Percentiles rank a stretch among this genome's conserved stretches.
Evolutionary conservation across 83 land plant species (phyloP).

Genomic region (Picea abies): DNA sequence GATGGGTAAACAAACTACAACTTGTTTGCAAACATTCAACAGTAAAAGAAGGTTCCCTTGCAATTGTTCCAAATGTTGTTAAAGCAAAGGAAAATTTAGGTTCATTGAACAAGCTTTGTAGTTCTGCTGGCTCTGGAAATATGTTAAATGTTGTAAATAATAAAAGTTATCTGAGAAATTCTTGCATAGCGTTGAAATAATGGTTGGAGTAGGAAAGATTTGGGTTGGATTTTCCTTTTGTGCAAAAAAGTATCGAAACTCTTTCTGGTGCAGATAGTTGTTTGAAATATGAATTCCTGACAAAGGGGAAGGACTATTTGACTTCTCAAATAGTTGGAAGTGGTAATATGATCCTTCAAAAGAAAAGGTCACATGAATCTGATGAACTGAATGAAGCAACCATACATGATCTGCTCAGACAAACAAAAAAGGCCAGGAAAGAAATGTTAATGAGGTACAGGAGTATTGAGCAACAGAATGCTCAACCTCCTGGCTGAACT

Average conservation of each 20-base stretch:
- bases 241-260: conserved; percentile 66
- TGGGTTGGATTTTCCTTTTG: conserved; percentile 82
- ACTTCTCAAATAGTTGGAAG: conserved; percentile 41
- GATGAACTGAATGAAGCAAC: conserved; percentile 21
- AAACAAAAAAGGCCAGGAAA: conserved; percentile 1
- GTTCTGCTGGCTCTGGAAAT: conserved; percentile 27
- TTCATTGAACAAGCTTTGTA: conserved; percentile 36
- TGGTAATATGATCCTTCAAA: conserved; percentile 37
- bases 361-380: conserved; percentile 14
- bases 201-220: conserved; percentile 83
- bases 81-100: conserved; percentile 5
- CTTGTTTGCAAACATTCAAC: conserved; percentile 45
- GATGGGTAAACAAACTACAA: conserved; percentile 28
- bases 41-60: not conserved
- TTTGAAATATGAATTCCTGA: not conserved
- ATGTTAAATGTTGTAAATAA: conserved; percentile 18
- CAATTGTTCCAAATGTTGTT: not conserved
- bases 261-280: conserved; percentile 26
- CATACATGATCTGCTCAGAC: too few relatives aligned
- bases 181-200: conserved; percentile 32
- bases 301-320: conserved; percentile 20
- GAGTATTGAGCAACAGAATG: conserved; percentile 11
- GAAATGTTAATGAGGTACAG: conserved; percentile 1
- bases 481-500: conserved; percentile 68
- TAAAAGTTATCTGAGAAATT: conserved; percentile 23